These are phyloP conservation scores for Polyporus tsugae DNA, from an alignment of 1,284 basidiomycete genomes.

Conservation along the genomic window DNA sequence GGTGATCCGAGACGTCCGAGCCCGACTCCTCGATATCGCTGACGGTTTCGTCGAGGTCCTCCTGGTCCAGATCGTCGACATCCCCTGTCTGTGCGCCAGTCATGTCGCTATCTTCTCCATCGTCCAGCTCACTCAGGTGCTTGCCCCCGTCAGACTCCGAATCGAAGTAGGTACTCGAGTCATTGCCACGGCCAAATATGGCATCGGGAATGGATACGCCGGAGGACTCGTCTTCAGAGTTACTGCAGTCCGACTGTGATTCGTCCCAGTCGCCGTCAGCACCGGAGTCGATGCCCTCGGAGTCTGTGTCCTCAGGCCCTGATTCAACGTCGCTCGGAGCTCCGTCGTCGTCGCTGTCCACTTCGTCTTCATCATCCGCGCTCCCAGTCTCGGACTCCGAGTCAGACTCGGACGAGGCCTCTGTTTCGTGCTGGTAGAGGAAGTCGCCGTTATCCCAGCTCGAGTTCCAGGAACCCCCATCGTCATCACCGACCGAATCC, in stretches of 20 bases:
- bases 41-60: neutral
- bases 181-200: neutral
- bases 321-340: neutral
- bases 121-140: neutral
- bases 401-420: neutral
- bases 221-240: neutral
- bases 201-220: neutral
- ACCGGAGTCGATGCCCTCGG: neutral
- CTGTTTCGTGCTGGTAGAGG: neutral
- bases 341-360: neutral
- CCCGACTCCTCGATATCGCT: neutral
- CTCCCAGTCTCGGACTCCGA: neutral
- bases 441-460: neutral
- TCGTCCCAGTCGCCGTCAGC: neutral
- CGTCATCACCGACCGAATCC: neutral
- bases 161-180: neutral
- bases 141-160: neutral
- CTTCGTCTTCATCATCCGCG: neutral
- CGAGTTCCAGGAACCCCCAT: neutral
- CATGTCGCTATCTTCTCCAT: neutral
- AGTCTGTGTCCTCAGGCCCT: neutral
- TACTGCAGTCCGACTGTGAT: neutral
- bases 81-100: neutral
- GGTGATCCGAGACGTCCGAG: neutral
- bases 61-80: neutral